phyloP scores from a whole-genome alignment of 306 rosid genomes.

The Dalbergia cultrata region DNA sequence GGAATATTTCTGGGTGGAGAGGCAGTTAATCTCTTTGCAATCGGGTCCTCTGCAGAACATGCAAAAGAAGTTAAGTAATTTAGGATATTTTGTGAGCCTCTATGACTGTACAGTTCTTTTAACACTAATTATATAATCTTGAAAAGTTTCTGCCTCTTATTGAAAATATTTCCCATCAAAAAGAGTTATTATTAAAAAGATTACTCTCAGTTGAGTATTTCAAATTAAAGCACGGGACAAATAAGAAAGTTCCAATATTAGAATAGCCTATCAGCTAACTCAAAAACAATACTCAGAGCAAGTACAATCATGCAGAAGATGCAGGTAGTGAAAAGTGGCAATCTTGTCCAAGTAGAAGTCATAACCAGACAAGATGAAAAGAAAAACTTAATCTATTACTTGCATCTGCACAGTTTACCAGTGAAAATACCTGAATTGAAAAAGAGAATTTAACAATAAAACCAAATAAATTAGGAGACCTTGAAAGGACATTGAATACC shows the following conservation, averaged over 20 bases:
- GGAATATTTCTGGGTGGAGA: slow-evolving; percentile 67
- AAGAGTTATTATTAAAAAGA: slow-evolving; percentile 1
- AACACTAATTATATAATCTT: slow-evolving; percentile 30
- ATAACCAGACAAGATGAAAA: slow-evolving; percentile 1
- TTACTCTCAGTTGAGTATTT: neutral
- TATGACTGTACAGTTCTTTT: slow-evolving; percentile 38
- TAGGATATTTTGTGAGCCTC: slow-evolving; percentile 27
- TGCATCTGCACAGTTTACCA: slow-evolving; percentile 27
- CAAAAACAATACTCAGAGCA: slow-evolving; percentile 33
- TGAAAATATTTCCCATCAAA: slow-evolving; percentile 18
- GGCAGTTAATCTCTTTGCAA: slow-evolving; percentile 73
- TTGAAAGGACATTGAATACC: slow-evolving; percentile 59
- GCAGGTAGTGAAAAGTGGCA: neutral
- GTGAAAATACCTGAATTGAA: slow-evolving; percentile 17
- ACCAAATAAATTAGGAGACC: slow-evolving; percentile 16
- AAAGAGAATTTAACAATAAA: slow-evolving; percentile 1
- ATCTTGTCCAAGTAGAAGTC: slow-evolving; percentile 25
- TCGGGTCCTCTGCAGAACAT: slow-evolving; percentile 77
- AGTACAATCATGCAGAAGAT: neutral
- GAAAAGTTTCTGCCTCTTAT: slow-evolving; percentile 33
- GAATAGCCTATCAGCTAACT: slow-evolving; percentile 23
- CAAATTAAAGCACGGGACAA: slow-evolving; percentile 16
- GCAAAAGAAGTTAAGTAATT: slow-evolving; percentile 39
- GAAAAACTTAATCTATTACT: slow-evolving; percentile 22
- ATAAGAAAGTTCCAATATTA: slow-evolving; percentile 31